Percentiles rank a stretch among this genome's conserved stretches.
Conservation (phyloP, 352 stramenopile genomes). For the Pythium brassicae region DNA sequence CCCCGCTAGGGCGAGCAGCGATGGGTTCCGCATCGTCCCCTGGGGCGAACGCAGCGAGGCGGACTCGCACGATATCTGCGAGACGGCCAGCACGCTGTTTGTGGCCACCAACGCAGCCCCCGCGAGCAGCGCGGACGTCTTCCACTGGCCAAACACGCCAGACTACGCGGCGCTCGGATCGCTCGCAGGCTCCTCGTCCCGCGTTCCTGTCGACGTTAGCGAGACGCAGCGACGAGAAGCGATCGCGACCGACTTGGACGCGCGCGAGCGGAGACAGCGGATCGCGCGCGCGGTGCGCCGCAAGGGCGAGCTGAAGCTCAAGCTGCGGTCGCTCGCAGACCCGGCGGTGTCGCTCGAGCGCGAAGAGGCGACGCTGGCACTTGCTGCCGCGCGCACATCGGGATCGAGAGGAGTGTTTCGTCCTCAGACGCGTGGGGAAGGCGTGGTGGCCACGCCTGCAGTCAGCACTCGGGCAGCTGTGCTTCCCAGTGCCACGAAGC, state of each 20-base stretch:
- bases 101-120: not conserved
- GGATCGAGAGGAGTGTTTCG: conserved; percentile 11
- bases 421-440: conserved; percentile 2
- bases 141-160: conserved; percentile 3
- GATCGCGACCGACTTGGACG: conserved; percentile 41
- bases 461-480: not conserved
- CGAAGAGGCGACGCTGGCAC: conserved; percentile 27
- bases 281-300: conserved; percentile 29
- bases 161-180: not conserved
- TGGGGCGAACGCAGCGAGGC: conserved; percentile 12
- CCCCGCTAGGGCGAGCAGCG: not conserved
- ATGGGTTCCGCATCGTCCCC: conserved; percentile 9
- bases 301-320: conserved; percentile 34
- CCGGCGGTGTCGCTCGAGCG: conserved; percentile 42
- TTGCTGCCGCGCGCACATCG: not conserved
- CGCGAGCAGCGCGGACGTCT: not conserved
- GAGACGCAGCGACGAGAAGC: conserved; percentile 37
- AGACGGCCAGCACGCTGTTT: not conserved
- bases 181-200: conserved; percentile 12
- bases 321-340: conserved; percentile 47
- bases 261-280: conserved; percentile 27
- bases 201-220: conserved; percentile 24
- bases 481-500: not conserved
- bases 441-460: not conserved
- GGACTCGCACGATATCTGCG: not conserved